These are phyloP conservation scores for Lichtheimia corymbifera DNA, from an alignment of 371 early-diverging fungal genomes.

Conservation along the genomic window DNA sequence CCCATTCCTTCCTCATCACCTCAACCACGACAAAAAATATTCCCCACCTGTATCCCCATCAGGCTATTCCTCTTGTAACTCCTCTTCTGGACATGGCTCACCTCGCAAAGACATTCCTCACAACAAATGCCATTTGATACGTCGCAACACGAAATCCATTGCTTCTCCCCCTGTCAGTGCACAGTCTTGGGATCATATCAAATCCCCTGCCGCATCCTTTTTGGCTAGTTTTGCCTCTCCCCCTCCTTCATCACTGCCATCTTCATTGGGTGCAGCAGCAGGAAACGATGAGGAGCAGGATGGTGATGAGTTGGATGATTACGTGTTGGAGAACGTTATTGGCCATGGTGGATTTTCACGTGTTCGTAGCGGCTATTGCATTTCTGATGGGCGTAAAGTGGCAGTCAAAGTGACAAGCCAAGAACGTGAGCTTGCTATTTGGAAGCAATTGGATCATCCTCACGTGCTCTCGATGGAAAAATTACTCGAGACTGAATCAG, in stretches of 20 bases:
- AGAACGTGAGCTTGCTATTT: conserved; percentile 66
- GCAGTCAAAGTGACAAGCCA: conserved; percentile 63
- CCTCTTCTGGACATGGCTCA: conserved; percentile 7
- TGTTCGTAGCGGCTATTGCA: conserved; percentile 60
- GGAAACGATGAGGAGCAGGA: conserved; percentile 30
- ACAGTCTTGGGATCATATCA: conserved; percentile 45
- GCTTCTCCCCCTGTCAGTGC: conserved; percentile 28
- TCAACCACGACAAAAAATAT: background rate
- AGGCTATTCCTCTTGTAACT: conserved; percentile 3
- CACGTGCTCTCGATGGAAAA: conserved; percentile 65
- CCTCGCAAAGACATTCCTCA: conserved; percentile 11
- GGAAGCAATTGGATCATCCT: conserved; percentile 71
- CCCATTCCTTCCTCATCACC: conserved; percentile 18
- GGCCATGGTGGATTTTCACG: conserved; percentile 71
- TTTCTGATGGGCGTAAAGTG: conserved; percentile 34
- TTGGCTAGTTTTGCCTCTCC: conserved; percentile 54
- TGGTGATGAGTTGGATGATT: conserved; percentile 72
- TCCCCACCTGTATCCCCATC: conserved; percentile 11
- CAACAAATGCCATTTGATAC: conserved; percentile 15
- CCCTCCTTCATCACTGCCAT: conserved; percentile 10
- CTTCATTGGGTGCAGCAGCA: background rate
- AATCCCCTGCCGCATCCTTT: conserved; percentile 67
- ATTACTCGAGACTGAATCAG: conserved; percentile 63
- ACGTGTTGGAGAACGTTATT: conserved; percentile 55
- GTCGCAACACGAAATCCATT: background rate